Percentiles rank a stretch among this genome's conserved stretches.
These are phyloP conservation scores for Lasiosphaeria ovina DNA, from an alignment of 495 filamentous ascomycete species.

Conservation along the genomic window DNA sequence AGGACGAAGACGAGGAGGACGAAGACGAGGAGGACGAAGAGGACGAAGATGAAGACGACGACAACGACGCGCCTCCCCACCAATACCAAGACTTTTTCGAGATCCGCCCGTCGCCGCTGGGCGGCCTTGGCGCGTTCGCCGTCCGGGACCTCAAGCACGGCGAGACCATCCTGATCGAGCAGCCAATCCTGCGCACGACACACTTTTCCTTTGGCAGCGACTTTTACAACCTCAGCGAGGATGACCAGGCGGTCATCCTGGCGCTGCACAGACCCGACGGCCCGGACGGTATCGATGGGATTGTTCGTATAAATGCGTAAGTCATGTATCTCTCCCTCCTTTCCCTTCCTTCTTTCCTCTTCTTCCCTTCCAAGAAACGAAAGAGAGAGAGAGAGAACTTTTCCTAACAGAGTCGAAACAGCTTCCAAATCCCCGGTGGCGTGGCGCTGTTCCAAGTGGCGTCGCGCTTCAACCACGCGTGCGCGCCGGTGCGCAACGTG, in stretches of 20 bases:
- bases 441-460: slow-evolving; percentile 29
- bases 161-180: slow-evolving; percentile 30
- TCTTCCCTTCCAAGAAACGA: not conserved
- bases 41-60: no score
- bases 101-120: slow-evolving; percentile 22
- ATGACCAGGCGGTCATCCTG: slow-evolving; percentile 9
- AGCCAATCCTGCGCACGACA: slow-evolving; percentile 21
- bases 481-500: slow-evolving; percentile 22
- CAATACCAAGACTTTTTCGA: slow-evolving; percentile 19
- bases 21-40: no score
- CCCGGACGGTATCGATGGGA: slow-evolving; percentile 10
- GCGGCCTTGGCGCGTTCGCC: slow-evolving; percentile 35
- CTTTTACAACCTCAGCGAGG: slow-evolving; percentile 17
- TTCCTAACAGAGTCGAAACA: slow-evolving; percentile 1
- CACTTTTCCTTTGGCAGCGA: slow-evolving; percentile 14
- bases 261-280: slow-evolving; percentile 14
- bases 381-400: not conserved
- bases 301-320: slow-evolving; percentile 35
- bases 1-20: no score
- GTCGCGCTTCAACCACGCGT: slow-evolving; percentile 40
- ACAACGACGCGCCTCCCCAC: not conserved
- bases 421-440: slow-evolving; percentile 23
- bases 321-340: not conserved
- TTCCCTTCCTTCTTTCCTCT: slow-evolving; percentile 7
- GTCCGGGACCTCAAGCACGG: slow-evolving; percentile 20